Evolutionary conservation across 352 stramenopile species (phyloP).

Genomic region (Pythium rhizo-oryzae): DNA sequence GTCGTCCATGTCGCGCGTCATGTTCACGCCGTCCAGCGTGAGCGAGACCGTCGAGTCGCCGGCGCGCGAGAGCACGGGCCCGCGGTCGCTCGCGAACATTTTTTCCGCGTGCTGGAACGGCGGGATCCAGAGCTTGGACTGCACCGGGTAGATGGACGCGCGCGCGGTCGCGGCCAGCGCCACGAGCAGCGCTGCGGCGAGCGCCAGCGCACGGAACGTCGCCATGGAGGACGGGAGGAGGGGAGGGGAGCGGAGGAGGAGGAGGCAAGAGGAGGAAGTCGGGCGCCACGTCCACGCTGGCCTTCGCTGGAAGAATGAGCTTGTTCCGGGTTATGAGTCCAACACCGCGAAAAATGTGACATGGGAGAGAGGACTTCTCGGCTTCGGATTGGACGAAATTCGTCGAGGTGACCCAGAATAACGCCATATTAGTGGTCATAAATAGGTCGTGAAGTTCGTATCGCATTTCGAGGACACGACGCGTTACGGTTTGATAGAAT

Average conservation of each 20-base stretch:
- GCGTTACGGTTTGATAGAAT: background rate
- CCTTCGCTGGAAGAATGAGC: conserved; percentile 2
- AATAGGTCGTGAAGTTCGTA: background rate
- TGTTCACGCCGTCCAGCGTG: conserved; percentile 67
- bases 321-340: background rate
- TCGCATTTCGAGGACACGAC: conserved; percentile 1
- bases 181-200: conserved; percentile 10
- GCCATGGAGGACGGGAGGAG: background rate
- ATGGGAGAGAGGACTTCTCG: conserved; percentile 5
- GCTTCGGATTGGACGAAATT: conserved; percentile 24
- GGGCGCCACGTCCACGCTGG: too few relatives aligned
- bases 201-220: background rate
- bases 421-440: background rate
- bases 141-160: conserved; percentile 75
- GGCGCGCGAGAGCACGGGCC: conserved; percentile 59
- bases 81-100: conserved; percentile 77
- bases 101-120: conserved; percentile 87
- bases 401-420: background rate
- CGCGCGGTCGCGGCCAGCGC: conserved; percentile 12
- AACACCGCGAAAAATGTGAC: conserved; percentile 13
- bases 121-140: conserved; percentile 73
- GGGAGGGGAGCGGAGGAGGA: background rate
- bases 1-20: conserved; percentile 66
- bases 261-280: background rate
- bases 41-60: conserved; percentile 78